A percentile compares a stretch with the other conserved stretches of the same genome.
Conservation (phyloP, 169 alveolate species). For the Plasmodium reichenowi region DNA sequence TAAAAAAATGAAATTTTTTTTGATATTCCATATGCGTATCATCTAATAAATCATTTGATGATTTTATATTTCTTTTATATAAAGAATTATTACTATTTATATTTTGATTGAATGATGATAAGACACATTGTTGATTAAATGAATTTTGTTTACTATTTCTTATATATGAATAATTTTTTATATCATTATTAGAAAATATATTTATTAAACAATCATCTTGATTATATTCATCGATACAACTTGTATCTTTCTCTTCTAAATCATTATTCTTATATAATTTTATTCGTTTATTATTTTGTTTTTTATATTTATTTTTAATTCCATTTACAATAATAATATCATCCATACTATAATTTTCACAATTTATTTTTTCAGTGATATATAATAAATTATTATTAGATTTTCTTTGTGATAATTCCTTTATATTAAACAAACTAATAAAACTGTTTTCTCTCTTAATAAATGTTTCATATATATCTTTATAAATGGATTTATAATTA, state of each 20-base stretch:
- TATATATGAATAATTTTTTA: not conserved
- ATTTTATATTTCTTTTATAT: constrained; percentile 25
- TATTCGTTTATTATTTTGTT: not conserved
- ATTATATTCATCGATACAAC: not conserved
- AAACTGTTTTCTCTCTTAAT: constrained; percentile 40
- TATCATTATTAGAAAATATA: not conserved
- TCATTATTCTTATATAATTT: too few species aligned
- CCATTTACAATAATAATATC: not conserved
- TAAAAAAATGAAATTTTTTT: constrained; percentile 16
- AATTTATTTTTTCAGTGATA: not conserved
- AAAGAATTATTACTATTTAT: constrained; percentile 12
- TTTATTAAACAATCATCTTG: not conserved
- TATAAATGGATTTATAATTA: constrained; percentile 35
- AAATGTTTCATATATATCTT: constrained; percentile 57
- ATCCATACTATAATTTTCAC: not conserved
- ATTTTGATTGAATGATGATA: not conserved
- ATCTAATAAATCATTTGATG: constrained; percentile 3
- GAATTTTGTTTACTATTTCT: not conserved
- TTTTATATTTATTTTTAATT: not conserved
- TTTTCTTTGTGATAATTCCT: not conserved
- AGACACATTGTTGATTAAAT: not conserved
- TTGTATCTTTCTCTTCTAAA: not conserved
- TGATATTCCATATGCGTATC: constrained; percentile 17
- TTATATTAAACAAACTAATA: not conserved
- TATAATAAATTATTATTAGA: not conserved